Percentiles rank a stretch among this genome's conserved stretches.
These are phyloP conservation scores for Phytophthora pinifolia DNA, from an alignment of 352 stramenopile species.

Conservation along the genomic window DNA sequence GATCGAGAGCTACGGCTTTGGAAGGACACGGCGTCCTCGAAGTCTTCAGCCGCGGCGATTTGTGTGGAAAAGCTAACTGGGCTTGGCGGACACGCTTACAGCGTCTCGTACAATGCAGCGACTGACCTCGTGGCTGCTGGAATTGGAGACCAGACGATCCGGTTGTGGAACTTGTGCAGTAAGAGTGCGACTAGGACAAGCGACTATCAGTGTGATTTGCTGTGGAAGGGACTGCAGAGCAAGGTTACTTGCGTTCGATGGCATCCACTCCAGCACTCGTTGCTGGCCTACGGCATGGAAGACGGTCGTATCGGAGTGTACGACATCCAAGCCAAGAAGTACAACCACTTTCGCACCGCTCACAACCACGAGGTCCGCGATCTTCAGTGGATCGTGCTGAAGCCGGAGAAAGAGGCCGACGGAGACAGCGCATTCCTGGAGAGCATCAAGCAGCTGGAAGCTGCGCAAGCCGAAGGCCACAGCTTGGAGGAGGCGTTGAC, in stretches of 20 bases:
- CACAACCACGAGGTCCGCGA: conserved; percentile 43
- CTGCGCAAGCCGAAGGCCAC: conserved; percentile 45
- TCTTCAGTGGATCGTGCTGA: conserved; percentile 45
- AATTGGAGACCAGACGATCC: conserved; percentile 77
- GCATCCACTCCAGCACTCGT: conserved; percentile 50
- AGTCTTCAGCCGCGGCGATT: conserved; percentile 18
- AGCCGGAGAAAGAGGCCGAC: conserved; percentile 1
- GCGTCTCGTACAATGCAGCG: conserved; percentile 38
- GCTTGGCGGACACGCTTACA: conserved; percentile 68
- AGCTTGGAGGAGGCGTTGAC: conserved; percentile 52
- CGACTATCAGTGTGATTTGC: conserved; percentile 42
- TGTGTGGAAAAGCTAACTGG: conserved; percentile 48
- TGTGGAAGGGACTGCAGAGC: conserved; percentile 81
- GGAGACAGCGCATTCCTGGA: conserved; percentile 36
- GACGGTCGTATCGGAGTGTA: conserved; percentile 65
- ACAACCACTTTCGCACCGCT: conserved; percentile 43
- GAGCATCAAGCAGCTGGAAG: conserved; percentile 52
- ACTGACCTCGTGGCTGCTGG: conserved; percentile 42
- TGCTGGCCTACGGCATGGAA: conserved; percentile 74
- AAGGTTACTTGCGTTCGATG: conserved; percentile 71
- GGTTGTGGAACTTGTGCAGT: conserved; percentile 49
- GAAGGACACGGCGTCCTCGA: conserved; percentile 26
- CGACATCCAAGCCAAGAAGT: conserved; percentile 55
- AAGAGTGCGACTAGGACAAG: conserved; percentile 13
- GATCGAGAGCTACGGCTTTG: conserved; percentile 72